Evolutionary conservation across 225 moss, liverwort and hornwort genomes (phyloP), one percentile per base, ranked within the genome.

Genomic region (Pseudoscleropodium purum): DNA sequence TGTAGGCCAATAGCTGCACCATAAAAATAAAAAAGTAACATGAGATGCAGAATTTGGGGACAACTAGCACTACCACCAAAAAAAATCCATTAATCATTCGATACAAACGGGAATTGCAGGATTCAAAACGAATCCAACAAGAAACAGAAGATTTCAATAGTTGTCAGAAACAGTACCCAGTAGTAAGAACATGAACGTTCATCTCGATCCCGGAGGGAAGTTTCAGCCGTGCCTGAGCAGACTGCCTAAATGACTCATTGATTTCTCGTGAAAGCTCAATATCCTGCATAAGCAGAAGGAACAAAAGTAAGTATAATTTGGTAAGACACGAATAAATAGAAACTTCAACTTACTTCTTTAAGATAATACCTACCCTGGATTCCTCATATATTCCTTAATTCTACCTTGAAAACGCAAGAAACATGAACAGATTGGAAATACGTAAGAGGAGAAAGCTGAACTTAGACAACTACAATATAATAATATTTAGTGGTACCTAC

Each of bases 1-100:
- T 33, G 99, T 99, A 78, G 99, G 99, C 99, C 99, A 99, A 90
- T 99, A 99, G 67, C 99, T 99, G 92, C 88, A 87, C 29, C 91
- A 79, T 59, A 87, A 18, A 87, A 59, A 67, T 49, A 72, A 60
- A 8, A 26, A 83, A 79, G 62, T 20, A 85, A 57, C 33, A 65
- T 75, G 39, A 90, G 87, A 62, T 79, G 36, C 29, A 84, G 49
- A 66, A 25, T 15, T 74, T 43, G 41, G 66, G 75, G 77, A 92
- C 29, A 69, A 47, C 15, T 27, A 34, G 16, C 20, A 45, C 18
- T 47, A 31, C 27, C 39, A 75, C 39, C 73, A 36, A 54, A 11
- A 54, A 11, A 66, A 24, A 45, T 54, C 41, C 29, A 80, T 74
- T 85, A 16, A 15, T 39, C 23, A 18, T 87, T 54, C 81, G 14